Percentiles rank a stretch among this genome's conserved stretches.
phyloP scores from a whole-genome alignment of 345 rosid genomes.

The Linum trigynum region DNA sequence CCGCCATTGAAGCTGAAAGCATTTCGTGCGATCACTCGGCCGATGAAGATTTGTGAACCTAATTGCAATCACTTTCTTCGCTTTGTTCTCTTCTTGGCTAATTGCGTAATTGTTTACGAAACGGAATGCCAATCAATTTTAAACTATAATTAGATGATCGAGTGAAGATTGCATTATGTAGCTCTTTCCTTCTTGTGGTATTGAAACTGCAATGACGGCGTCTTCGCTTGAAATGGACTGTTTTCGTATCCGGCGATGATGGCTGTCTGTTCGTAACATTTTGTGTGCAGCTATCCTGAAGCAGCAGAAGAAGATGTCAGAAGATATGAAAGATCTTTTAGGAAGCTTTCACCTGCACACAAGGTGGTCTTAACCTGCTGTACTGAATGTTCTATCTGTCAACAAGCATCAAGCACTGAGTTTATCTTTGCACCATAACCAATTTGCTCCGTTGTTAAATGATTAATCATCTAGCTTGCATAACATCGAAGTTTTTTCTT shows the following conservation, averaged over 20 bases:
- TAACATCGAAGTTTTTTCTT: background rate
- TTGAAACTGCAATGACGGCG: background rate
- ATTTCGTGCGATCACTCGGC: background rate
- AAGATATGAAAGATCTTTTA: conserved; percentile 67
- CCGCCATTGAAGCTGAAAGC: background rate
- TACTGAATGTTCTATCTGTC: background rate
- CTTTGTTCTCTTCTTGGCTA: background rate
- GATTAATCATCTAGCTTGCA: background rate
- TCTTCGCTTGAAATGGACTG: background rate
- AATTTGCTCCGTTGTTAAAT: background rate
- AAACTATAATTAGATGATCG: too few species aligned
- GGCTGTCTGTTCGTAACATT: background rate
- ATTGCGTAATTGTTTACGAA: too few species aligned
- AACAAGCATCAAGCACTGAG: background rate
- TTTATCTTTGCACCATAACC: background rate
- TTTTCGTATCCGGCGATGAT: background rate
- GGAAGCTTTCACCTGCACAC: conserved; percentile 66
- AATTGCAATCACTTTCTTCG: background rate
- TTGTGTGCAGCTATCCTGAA: conserved; percentile 57
- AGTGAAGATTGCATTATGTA: background rate
- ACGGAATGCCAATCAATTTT: too few species aligned
- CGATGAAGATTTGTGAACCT: background rate
- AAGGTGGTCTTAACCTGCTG: conserved; percentile 32
- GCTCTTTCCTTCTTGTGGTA: background rate
- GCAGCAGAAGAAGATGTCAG: conserved; percentile 82